A percentile compares a stretch with the other conserved stretches of the same genome.
These are phyloP conservation scores for Euphorbia tirucalli DNA, from an alignment of 345 rosid species.

Conservation along the genomic window DNA sequence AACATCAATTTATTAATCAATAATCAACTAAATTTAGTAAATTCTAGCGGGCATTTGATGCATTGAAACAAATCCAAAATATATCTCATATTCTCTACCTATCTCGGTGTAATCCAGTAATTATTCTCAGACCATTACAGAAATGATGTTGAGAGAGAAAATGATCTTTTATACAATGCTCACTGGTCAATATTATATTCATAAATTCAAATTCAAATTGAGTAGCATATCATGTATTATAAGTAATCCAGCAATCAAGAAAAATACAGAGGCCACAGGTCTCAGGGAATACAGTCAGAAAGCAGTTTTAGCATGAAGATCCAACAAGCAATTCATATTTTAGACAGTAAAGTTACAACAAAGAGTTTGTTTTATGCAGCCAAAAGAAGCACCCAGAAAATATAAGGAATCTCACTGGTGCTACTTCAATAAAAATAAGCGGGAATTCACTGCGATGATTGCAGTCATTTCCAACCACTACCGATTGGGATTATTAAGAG, in stretches of 20 bases:
- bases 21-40: background rate
- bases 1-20: background rate
- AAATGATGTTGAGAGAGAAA: background rate
- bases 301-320: constrained; percentile 6
- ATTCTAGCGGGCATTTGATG: background rate
- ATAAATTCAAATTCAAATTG: background rate
- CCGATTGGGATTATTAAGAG: background rate
- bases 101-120: background rate
- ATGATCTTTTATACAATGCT: background rate
- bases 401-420: background rate
- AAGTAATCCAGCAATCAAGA: background rate
- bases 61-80: background rate
- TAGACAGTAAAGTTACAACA: background rate
- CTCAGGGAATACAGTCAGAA: constrained; percentile 10
- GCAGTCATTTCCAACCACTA: background rate
- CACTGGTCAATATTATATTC: background rate
- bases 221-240: background rate
- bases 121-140: background rate
- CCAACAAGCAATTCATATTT: background rate
- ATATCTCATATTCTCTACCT: background rate
- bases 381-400: too few species aligned
- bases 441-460: background rate
- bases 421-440: background rate
- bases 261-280: background rate
- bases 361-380: background rate